Evolutionary conservation across 2,329 filamentous ascomycete genomes (phyloP).

Genomic region (Aspergillus sergii): DNA sequence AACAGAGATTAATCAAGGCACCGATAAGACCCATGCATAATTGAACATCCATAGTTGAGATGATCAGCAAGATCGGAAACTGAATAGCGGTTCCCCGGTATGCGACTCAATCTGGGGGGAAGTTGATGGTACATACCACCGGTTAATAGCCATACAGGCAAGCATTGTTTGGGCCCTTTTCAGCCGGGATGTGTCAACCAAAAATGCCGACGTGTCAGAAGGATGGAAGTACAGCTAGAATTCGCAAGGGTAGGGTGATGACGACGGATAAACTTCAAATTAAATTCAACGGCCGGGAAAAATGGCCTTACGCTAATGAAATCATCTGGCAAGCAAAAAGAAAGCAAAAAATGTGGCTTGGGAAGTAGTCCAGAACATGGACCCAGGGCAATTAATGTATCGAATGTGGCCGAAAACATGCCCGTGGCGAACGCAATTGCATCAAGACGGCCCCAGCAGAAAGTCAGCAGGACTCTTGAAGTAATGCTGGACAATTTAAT

Average conservation of each 20-base stretch:
- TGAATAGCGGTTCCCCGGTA: conserved; percentile 32
- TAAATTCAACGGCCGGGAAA: conserved; percentile 9
- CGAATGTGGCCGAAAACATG: conserved; percentile 12
- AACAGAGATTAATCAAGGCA: conserved; percentile 17
- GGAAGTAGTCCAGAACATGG: conserved; percentile 14
- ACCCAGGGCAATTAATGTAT: conserved; percentile 3
- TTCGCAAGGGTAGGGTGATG: not conserved
- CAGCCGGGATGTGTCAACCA: conserved; percentile 19
- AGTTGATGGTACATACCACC: conserved; percentile 27
- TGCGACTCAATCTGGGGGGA: conserved; percentile 25
- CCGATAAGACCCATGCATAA: conserved; percentile 15
- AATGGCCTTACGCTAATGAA: conserved; percentile 1
- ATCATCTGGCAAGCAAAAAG: conserved; percentile 1
- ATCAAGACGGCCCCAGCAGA: conserved; percentile 20
- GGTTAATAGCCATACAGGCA: conserved; percentile 25
- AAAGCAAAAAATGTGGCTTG: conserved; percentile 21
- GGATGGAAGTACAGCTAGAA: conserved; percentile 9
- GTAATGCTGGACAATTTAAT: not conserved
- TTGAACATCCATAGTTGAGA: conserved; percentile 16
- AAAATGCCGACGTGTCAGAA: conserved; percentile 19
- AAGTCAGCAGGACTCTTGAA: conserved; percentile 31
- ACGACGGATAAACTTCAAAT: conserved; percentile 11
- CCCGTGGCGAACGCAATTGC: conserved; percentile 36
- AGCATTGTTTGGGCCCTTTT: conserved; percentile 20
- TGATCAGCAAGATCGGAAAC: conserved; percentile 30